A percentile compares a stretch with the other conserved stretches of the same genome.
phyloP scores from a whole-genome alignment of 2,329 filamentous ascomycete genomes.

The Metarhizium album region DNA sequence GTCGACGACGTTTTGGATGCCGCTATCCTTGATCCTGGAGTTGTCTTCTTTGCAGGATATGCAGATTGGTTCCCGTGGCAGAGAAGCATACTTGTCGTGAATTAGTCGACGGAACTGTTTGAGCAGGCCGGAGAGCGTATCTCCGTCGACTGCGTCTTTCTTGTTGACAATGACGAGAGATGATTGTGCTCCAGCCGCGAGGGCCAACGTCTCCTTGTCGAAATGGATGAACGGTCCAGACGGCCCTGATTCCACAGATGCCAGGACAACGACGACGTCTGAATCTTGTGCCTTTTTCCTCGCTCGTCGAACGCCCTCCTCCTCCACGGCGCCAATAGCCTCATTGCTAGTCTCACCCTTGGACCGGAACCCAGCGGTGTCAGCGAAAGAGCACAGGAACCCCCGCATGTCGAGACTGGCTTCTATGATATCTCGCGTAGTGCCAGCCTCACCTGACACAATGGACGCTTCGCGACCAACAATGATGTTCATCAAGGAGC shows the following conservation, averaged over 20 bases:
- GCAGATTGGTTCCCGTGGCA: constrained; percentile 27
- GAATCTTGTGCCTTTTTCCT: constrained; percentile 71
- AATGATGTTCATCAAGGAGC: constrained; percentile 80
- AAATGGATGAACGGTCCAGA: constrained; percentile 33
- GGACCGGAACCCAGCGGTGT: constrained; percentile 79
- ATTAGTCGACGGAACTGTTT: constrained; percentile 24
- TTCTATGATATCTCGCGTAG: constrained; percentile 88
- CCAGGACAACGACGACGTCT: constrained; percentile 73
- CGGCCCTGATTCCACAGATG: constrained; percentile 52
- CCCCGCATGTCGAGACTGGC: constrained; percentile 81
- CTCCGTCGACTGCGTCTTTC: constrained; percentile 34
- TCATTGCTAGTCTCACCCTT: constrained; percentile 9
- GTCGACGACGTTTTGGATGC: constrained; percentile 58
- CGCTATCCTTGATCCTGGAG: constrained; percentile 37
- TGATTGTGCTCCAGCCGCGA: constrained; percentile 38
- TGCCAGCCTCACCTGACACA: constrained; percentile 85
- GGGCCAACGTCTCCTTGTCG: constrained; percentile 43
- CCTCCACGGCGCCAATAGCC: constrained; percentile 62
- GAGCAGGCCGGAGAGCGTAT: constrained; percentile 27
- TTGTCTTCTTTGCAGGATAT: constrained; percentile 64
- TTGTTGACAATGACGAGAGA: constrained; percentile 54
- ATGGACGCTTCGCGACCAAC: constrained; percentile 92
- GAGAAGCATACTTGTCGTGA: constrained; percentile 10
- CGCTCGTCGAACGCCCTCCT: constrained; percentile 83
- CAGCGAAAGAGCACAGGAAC: constrained; percentile 86